Evolutionary conservation across 2,329 filamentous ascomycete genomes (phyloP), one percentile per base, ranked within the genome.

Genomic region (Cercospora citrullina): DNA sequence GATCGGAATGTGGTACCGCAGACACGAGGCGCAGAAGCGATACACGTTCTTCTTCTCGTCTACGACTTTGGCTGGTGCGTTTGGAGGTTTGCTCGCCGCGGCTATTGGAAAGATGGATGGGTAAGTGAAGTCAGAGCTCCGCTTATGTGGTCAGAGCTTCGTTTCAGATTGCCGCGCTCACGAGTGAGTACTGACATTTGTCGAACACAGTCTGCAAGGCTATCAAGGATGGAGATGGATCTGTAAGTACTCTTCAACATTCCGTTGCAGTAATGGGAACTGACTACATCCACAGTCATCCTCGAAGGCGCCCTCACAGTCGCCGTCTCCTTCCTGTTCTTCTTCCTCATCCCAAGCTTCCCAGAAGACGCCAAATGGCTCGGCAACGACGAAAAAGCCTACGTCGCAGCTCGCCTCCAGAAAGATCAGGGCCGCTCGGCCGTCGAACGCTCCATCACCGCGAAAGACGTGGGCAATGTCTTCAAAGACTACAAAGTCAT

Each of bases 21-120:
- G 94, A 68, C 84, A 84, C 55, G 95, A 98, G 80, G 93, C 94
- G 2, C 94, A 98, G 80, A 92, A 93, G 75, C 89, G 95, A 31
- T 97, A 94, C 81, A 91, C 90, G 16, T 94, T 98, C 83, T 98
- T 98, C 84, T 98, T 98, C 84, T 89, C 87, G 75, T 92, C 86
- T 30, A 94, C 91, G 0, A 91, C 90, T 0, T 82, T 94, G 3
- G 91, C 91, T 1, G 91, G 91, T 33, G 91, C 93, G 0, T 97
- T 97, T 74, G 93, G 92, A 53, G 93, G 93, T 2, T 85, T 97
- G 1, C 84, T 97, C 4, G 94, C 94, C 0, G 90, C 89, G 1
- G 94, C 90, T 0, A 96, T 97, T 70, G 92, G 92, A n/a, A 92
- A 95, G 75, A 94, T 97, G 91, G 87, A 93, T 71, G 53, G 86